Base-by-base conservation (phyloP, 2,329 filamentous ascomycete genomes). In the Neopestalotiopsis sp. region DNA sequence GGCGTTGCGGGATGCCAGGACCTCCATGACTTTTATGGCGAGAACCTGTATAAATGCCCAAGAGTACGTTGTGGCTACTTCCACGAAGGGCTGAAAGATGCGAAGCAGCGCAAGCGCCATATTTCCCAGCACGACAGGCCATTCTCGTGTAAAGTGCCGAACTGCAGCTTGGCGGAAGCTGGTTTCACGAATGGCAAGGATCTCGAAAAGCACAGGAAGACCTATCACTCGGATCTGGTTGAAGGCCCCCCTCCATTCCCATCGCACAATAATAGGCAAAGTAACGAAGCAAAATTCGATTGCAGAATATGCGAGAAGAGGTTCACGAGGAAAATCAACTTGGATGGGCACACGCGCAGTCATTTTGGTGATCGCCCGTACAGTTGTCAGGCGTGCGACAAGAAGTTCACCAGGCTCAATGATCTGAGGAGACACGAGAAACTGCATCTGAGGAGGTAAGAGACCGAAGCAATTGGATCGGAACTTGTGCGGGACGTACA, bases 351-450 rank as follows among this genome's bases (percentile, higher is more conserved):
- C 42, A 67, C 58, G 28, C 59, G 57, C 3, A 63, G 57, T 40
- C 66, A 67, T 42, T 67, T 62, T 38, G 68, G 68, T 20, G 59
- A 40, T 13, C 28, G 68, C 4, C 61, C 65, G 2, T 68, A 57
- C n/a, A 4, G 7, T 1, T 70, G 68, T 30, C 49, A 62, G 9
- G 34, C 7, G 7, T 70, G 68, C 28, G 30, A 24, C 1, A 70
- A 45, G 66, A 61, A 45, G 12, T 70, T 70, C 13, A 70, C 68
- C n/a, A 67, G 68, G 10, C n/a, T 58, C 12, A 70, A 56, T 14
- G 68, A 70, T 58, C 56, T 66, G 14, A 67, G 30, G 17, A 59
- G 68, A 9, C 68, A 70, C 17, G 65, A 68, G 66, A 70, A 58
- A n/a, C 17, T 68, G 3, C 68, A 70, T 45, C 28, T 42, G 7